Evolutionary conservation across 2,329 filamentous ascomycete species (phyloP), one percentile per base, ranked within the genome.

Genomic region (Microcyclospora tardicrescens): DNA sequence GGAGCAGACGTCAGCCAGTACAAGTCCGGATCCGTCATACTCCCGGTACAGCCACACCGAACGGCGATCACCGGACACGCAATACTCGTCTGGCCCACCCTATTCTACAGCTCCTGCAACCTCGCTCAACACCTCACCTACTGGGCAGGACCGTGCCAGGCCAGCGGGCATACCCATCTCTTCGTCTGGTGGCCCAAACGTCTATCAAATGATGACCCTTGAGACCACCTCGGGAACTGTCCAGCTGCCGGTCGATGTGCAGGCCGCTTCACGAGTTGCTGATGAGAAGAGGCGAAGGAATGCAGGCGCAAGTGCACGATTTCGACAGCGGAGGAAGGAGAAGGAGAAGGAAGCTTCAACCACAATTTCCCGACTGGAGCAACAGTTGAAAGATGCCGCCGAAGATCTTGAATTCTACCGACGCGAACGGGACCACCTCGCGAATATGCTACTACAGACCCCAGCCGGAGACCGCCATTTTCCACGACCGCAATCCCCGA

Each of bases 261-360:
- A 84, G 49, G 81, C 84, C 51, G 85, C 81, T 10, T 93, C 85
- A 10, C 80, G 79, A 48, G 77, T 84, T 51, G 82, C 84, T 30
- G 83, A 91, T 53, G 84, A 93, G 59, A 93, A 91, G 62, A 72
- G 85, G 40, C 79, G 81, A 58, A 75, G 84, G 37, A 93, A 93
- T 54, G 85, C 85, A 31, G 82, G 82, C 35, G 85, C 85, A 5
- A 93, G 84, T 40, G 84, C 84, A 35, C 73, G 85, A 42, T 91
- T 93, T 48, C 74, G 85, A 39, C 76, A 79, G 54, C 73, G 86
- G 43, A 78, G 85, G 54, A 93, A 93, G 62, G 83, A 86, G 53
- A 79, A 81, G 57, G 83, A 89, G 57, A 75, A 74, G 50, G 80
- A 85, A 57, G 80, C 79, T 41, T 74, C 75, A 12, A 69, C 72